A percentile compares a stretch with the other conserved stretches of the same genome.
phyloP scores from a whole-genome alignment of 768 basidiomycete species.

The Amanita pallidorosea region DNA sequence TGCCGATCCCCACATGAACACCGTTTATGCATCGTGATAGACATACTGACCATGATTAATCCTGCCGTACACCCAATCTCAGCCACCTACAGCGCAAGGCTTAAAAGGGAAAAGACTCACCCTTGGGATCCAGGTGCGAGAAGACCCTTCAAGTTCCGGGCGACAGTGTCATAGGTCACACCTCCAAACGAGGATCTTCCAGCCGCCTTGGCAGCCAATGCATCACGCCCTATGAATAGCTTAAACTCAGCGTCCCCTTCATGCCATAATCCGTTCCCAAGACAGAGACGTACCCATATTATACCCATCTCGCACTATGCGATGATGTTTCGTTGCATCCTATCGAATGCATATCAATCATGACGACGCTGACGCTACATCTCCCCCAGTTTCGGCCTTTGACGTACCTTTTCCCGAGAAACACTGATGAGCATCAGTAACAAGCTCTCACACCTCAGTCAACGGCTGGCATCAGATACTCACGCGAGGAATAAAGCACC shows the following conservation, averaged over 20 bases:
- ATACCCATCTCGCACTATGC: conserved; percentile 22
- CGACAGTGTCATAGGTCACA: conserved; percentile 28
- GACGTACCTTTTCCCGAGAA: conserved; percentile 23
- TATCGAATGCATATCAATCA: conserved; percentile 1
- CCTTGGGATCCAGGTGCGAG: no score
- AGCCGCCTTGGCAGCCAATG: conserved; percentile 3
- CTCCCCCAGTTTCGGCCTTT: not conserved
- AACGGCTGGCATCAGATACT: not conserved
- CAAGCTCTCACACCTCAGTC: not conserved
- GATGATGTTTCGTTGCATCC: conserved; percentile 18
- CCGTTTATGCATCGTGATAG: not conserved
- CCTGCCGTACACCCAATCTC: no score
- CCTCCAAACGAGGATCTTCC: conserved; percentile 22
- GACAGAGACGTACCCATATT: conserved; percentile 15
- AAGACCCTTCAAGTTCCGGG: no score
- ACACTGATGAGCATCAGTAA: conserved; percentile 13
- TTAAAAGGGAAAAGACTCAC: no score
- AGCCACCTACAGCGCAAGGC: no score
- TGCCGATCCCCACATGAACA: conserved; percentile 10
- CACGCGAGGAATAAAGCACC: conserved; percentile 39
- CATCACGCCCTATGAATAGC: conserved; percentile 17
- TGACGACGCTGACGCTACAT: no score
- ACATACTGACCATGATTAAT: no score
- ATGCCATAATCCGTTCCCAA: not conserved
- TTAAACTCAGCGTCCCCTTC: no score